Conservation (phyloP, 2,329 filamentous ascomycete genomes). For the Pseudocercospora eumusae region DNA sequence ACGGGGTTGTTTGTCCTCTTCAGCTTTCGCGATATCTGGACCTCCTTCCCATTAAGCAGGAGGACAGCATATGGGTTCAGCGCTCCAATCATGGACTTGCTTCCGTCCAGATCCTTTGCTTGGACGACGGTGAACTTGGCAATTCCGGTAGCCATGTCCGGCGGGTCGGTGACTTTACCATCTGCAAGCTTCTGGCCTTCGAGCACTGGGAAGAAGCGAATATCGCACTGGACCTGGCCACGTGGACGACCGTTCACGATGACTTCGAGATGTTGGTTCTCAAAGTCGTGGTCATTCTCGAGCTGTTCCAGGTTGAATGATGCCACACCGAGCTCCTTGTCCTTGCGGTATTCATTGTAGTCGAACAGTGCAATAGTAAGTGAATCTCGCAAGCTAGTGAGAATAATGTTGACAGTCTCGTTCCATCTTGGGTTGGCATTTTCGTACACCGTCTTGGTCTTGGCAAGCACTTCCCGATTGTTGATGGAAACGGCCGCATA, state of each 20-base stretch:
- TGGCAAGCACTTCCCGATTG: constrained; percentile 74
- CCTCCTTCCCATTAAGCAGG: constrained; percentile 86
- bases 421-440: constrained; percentile 90
- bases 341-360: constrained; percentile 93
- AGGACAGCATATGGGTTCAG: constrained; percentile 89
- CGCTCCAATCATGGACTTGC: constrained; percentile 85
- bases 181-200: constrained; percentile 70
- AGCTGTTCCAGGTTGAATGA: constrained; percentile 83
- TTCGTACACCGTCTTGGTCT: constrained; percentile 85
- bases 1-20: constrained; percentile 98
- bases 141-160: constrained; percentile 91
- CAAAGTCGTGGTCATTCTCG: constrained; percentile 73
- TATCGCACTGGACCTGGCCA: constrained; percentile 75
- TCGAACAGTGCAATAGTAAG: constrained; percentile 85
- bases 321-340: constrained; percentile 87
- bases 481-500: constrained; percentile 86
- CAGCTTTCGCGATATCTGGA: constrained; percentile 85
- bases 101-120: constrained; percentile 91
- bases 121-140: constrained; percentile 90
- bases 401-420: constrained; percentile 92
- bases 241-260: constrained; percentile 80
- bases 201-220: constrained; percentile 94
- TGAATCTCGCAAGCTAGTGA: constrained; percentile 85
- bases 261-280: constrained; percentile 83
- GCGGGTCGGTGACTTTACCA: constrained; percentile 75